Conservation (phyloP, 371 early-diverging fungal species). For the Funneliformis caledonium region DNA sequence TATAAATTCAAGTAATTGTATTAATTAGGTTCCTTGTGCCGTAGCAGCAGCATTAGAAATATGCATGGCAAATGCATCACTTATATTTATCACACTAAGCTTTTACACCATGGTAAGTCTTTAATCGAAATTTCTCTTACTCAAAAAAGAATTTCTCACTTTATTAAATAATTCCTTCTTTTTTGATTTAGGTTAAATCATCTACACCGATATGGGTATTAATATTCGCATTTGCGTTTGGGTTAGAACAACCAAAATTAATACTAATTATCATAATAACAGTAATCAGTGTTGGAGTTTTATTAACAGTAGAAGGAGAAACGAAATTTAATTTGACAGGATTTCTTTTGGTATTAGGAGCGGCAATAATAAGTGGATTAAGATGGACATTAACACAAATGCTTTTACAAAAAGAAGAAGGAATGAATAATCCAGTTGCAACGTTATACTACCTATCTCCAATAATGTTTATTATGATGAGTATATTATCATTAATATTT, state of each 20-base stretch:
- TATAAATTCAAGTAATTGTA: not conserved
- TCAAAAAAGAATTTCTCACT: not conserved
- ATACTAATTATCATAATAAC: conserved; percentile 72
- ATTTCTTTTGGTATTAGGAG: conserved; percentile 56
- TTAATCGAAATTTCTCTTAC: not conserved
- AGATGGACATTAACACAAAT: conserved; percentile 88
- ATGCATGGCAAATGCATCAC: conserved; percentile 83
- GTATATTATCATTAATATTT: conserved; percentile 57
- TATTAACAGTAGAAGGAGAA: conserved; percentile 82
- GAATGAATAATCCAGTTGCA: conserved; percentile 81
- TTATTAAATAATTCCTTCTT: not conserved
- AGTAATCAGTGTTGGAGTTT: conserved; percentile 81
- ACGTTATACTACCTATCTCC: conserved; percentile 77
- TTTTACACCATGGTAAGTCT: conserved; percentile 88
- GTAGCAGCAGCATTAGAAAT: conserved; percentile 90
- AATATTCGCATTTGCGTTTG: conserved; percentile 87
- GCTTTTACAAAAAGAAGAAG: conserved; percentile 65
- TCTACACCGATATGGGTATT: conserved; percentile 88
- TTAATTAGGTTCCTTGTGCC: conserved; percentile 77
- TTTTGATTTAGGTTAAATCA: conserved; percentile 73
- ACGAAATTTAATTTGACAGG: conserved; percentile 76
- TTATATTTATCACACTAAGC: conserved; percentile 82
- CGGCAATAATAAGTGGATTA: conserved; percentile 81
- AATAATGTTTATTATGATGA: conserved; percentile 71
- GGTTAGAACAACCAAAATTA: conserved; percentile 75